These are phyloP conservation scores for Sugiyamaella smithiae DNA, from an alignment of 805 yeast species.

Conservation along the genomic window DNA sequence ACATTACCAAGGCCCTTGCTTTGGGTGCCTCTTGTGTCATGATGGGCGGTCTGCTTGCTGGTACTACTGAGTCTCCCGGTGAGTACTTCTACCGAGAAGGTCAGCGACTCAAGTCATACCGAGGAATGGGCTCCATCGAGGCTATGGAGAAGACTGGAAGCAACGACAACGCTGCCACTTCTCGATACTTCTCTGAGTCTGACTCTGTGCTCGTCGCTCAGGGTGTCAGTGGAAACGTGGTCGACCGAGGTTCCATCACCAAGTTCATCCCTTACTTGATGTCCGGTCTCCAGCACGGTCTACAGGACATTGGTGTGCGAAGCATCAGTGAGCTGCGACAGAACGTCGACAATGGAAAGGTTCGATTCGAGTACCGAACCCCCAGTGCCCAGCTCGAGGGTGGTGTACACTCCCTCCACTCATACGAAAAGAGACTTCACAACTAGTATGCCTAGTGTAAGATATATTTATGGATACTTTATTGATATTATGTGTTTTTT, in stretches of 20 bases:
- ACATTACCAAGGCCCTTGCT: slow-evolving; percentile 93
- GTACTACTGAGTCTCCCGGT: slow-evolving; percentile 98
- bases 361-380: slow-evolving; percentile 96
- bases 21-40: slow-evolving; percentile 95
- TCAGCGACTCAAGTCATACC: slow-evolving; percentile 91
- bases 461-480: neutral
- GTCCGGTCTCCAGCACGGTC: slow-evolving; percentile 96
- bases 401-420: slow-evolving; percentile 94
- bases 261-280: slow-evolving; percentile 92
- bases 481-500: neutral
- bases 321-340: slow-evolving; percentile 63
- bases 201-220: slow-evolving; percentile 97
- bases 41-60: slow-evolving; percentile 99
- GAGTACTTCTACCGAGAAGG: slow-evolving; percentile 97
- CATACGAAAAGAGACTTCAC: slow-evolving; percentile 96
- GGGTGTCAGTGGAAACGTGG: slow-evolving; percentile 96
- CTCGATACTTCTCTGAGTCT: slow-evolving; percentile 95
- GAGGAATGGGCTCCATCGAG: slow-evolving; percentile 99
- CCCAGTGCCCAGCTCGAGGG: slow-evolving; percentile 99
- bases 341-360: slow-evolving; percentile 60
- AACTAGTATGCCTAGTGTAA: slow-evolving; percentile 54
- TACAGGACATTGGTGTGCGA: slow-evolving; percentile 92
- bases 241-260: slow-evolving; percentile 92
- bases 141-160: slow-evolving; percentile 92
- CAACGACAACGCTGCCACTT: slow-evolving; percentile 94